Evolutionary conservation across 1,139 yeast species (phyloP), one percentile per base, ranked within the genome.

Genomic region (Suhomyces wounanorum): DNA sequence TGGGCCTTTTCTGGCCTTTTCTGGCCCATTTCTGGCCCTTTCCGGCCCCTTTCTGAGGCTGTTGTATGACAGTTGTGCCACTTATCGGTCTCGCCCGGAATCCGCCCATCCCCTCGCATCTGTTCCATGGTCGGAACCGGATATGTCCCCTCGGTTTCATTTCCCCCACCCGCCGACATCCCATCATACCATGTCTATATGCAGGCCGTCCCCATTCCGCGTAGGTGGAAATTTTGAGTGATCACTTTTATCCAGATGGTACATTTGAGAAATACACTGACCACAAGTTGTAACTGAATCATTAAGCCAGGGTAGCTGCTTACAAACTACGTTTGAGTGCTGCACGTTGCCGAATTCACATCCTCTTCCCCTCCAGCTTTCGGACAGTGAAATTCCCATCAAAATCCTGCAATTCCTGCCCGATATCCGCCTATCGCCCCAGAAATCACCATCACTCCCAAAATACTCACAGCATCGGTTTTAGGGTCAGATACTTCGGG

Each of bases 151-250:
- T 30, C 33, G 33, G 33, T n/a, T n/a, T 30, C 33, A 30, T 30
- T n/a, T 11, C 33, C 33, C 33, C 33, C 8, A 30, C n/a, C 33
- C 9, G 31, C 3, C 11, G 33, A 30, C 33, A 30, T n/a, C 33
- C 33, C 33, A 30, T 30, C 33, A 23, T 13, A 9, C 41, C 16
- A 10, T 8, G 42, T n/a, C 40, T 47, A 25, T 47, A 26, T 47
- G 50, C 50, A 47, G 33, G 35, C 44, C 45, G 16, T n/a, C 23
- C 23, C 39, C 17, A 18, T 40, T 43, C 37, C 45, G 42, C 42
- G 49, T 40, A 40, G 38, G 28, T 44, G 49, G 41, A 43, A 51
- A 50, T 33, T 51, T 51, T 51, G 53, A 51, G 48, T 51, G 53
- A 51, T 51, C 53, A 51, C 45, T 51, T 51, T 51, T 47, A 45